Evolutionary conservation across 2,329 filamentous ascomycete species (phyloP).

Genomic region (Furcasterigmium sp.): DNA sequence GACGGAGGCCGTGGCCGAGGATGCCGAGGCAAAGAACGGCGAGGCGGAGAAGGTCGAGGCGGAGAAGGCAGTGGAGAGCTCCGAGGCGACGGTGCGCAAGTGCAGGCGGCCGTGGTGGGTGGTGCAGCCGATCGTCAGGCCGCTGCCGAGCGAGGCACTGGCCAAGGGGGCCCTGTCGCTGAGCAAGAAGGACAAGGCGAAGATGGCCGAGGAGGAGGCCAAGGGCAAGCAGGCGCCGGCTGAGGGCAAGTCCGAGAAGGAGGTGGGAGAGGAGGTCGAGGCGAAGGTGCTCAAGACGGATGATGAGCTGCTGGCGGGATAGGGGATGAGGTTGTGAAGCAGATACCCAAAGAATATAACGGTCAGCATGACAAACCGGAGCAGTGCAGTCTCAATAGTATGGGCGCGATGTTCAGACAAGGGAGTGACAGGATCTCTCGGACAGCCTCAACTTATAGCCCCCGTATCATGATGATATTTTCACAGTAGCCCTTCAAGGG

Average conservation of each 20-base stretch:
- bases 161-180: constrained; percentile 71
- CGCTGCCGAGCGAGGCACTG: constrained; percentile 80
- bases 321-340: not conserved
- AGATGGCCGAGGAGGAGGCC: constrained; percentile 27
- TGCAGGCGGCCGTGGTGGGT: constrained; percentile 88
- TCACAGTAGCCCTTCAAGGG: too few relatives aligned
- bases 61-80: constrained; percentile 44
- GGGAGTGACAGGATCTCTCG: too few relatives aligned
- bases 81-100: constrained; percentile 60
- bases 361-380: constrained; percentile 5
- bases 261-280: constrained; percentile 6
- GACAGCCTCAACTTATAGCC: too few relatives aligned
- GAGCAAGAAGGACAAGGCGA: constrained; percentile 63
- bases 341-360: not conserved
- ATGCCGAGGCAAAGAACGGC: constrained; percentile 1
- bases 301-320: constrained; percentile 12
- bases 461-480: too few relatives aligned
- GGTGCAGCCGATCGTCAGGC: constrained; percentile 80
- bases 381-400: too few relatives aligned
- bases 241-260: not conserved
- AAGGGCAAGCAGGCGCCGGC: constrained; percentile 5
- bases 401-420: too few relatives aligned
- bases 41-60: constrained; percentile 14
- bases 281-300: constrained; percentile 10
- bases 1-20: constrained; percentile 3